A percentile compares a stretch with the other conserved stretches of the same genome.
These are phyloP conservation scores for Moesziomyces parantarcticus DNA, from an alignment of 1,284 basidiomycete species.

Conservation along the genomic window DNA sequence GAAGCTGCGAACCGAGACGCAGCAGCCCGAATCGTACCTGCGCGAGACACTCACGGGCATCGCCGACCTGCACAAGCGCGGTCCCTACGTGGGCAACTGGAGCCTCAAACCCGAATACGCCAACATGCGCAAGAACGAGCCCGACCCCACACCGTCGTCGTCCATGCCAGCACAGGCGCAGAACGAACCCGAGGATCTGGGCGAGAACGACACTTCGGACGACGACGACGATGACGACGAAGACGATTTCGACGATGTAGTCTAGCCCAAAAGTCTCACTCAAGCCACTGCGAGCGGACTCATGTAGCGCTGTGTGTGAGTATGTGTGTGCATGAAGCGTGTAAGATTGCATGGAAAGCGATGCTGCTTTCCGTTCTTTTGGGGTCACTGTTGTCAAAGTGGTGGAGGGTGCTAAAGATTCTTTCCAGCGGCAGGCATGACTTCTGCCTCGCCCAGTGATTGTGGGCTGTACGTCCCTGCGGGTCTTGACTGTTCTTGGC, in stretches of 20 bases:
- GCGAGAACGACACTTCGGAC: constrained; percentile 19
- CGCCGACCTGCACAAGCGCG: constrained; percentile 82
- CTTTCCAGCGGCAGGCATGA: constrained; percentile 42
- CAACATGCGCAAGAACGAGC: constrained; percentile 17
- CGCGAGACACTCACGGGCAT: constrained; percentile 86
- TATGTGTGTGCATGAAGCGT: too few species aligned
- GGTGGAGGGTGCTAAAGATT: constrained; percentile 2
- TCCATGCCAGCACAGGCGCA: constrained; percentile 1
- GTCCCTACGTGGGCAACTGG: constrained; percentile 72
- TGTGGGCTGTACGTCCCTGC: constrained; percentile 13
- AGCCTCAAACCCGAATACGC: constrained; percentile 62
- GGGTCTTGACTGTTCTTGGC: not conserved
- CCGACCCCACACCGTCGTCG: not conserved
- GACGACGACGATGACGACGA: constrained; percentile 29
- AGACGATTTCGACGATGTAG: constrained; percentile 46
- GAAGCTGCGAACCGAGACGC: constrained; percentile 80
- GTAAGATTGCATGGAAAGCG: too few species aligned
- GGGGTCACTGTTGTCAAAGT: too few species aligned
- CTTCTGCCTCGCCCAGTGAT: constrained; percentile 35
- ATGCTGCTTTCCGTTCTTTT: too few species aligned
- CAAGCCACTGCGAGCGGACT: too few species aligned
- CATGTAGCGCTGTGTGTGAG: too few species aligned
- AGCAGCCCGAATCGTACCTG: constrained; percentile 91
- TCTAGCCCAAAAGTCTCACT: not conserved
- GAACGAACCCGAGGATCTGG: constrained; percentile 33